These are phyloP conservation scores for Glomus cerebriforme DNA, from an alignment of 192 early-diverging fungal genomes.

Conservation along the genomic window DNA sequence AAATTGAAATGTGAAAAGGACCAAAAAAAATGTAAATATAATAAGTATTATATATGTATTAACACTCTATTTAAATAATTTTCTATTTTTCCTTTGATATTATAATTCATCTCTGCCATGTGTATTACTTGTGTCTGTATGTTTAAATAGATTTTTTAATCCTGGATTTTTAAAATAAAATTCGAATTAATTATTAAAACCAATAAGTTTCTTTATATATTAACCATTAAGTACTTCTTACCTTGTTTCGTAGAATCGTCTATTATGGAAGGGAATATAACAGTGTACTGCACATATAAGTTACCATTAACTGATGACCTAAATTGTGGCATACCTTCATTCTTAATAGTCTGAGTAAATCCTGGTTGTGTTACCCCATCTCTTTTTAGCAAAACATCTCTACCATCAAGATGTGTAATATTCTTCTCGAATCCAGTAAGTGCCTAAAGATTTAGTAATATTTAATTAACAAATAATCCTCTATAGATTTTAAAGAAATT, in stretches of 20 bases:
- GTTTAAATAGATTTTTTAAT: not conserved
- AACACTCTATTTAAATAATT: not conserved
- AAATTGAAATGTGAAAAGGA: not conserved
- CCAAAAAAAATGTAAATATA: not conserved
- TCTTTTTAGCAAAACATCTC: constrained; percentile 66
- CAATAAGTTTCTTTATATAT: not conserved
- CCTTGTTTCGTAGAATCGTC: constrained; percentile 43
- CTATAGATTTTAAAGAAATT: not conserved
- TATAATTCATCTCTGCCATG: not conserved
- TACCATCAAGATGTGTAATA: constrained; percentile 80
- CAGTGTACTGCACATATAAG: constrained; percentile 86
- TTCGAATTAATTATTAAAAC: not conserved
- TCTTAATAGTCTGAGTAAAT: constrained; percentile 76
- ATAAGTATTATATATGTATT: not conserved
- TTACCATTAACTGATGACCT: constrained; percentile 63
- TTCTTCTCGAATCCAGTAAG: constrained; percentile 78
- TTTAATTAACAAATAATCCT: not conserved
- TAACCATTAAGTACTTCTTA: constrained; percentile 21
- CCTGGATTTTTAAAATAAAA: not conserved
- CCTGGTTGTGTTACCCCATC: constrained; percentile 60
- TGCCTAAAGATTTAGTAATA: constrained; percentile 53
- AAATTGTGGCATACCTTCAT: constrained; percentile 88
- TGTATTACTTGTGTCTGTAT: not conserved
- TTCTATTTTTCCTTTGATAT: not conserved
- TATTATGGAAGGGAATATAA: constrained; percentile 73